phyloP scores from a whole-genome alignment of 2,329 filamentous ascomycete species.

The Aureobasidium uvarum region DNA sequence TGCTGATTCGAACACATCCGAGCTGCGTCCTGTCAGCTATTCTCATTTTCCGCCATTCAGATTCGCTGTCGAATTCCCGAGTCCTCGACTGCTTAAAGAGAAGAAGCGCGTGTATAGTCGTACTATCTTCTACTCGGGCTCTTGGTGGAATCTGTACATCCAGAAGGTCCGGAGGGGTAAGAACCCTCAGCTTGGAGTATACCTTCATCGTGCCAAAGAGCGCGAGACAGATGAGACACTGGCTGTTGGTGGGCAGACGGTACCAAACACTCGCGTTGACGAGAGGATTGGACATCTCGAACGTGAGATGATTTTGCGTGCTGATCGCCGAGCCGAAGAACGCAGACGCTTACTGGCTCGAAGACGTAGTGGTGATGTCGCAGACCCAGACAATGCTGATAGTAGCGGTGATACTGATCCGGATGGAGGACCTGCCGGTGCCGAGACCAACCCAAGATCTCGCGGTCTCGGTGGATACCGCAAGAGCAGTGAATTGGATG shows the following conservation, averaged over 20 bases:
- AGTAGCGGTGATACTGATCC: conserved; percentile 49
- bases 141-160: conserved; percentile 62
- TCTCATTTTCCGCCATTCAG: conserved; percentile 59
- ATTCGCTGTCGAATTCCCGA: conserved; percentile 59
- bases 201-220: conserved; percentile 59
- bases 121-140: conserved; percentile 60
- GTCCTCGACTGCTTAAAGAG: conserved; percentile 56
- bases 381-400: conserved; percentile 30
- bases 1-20: conserved; percentile 33
- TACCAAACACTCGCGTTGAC: conserved; percentile 46
- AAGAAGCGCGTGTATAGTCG: conserved; percentile 59
- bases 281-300: conserved; percentile 56
- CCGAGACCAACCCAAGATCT: conserved; percentile 27
- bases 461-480: conserved; percentile 35
- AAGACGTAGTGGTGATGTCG: conserved; percentile 8
- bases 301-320: conserved; percentile 52
- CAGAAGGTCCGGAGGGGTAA: conserved; percentile 57
- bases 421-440: conserved; percentile 40
- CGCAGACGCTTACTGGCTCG: conserved; percentile 31
- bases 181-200: conserved; percentile 58
- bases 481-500: conserved; percentile 34
- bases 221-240: conserved; percentile 50
- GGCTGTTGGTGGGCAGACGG: conserved; percentile 36
- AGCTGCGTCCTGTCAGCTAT: conserved; percentile 45
- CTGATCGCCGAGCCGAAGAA: conserved; percentile 34